Percentiles rank a stretch among this genome's conserved stretches.
These are phyloP conservation scores for Asterochloris erici DNA, from an alignment of 139 green algal species.

Conservation along the genomic window DNA sequence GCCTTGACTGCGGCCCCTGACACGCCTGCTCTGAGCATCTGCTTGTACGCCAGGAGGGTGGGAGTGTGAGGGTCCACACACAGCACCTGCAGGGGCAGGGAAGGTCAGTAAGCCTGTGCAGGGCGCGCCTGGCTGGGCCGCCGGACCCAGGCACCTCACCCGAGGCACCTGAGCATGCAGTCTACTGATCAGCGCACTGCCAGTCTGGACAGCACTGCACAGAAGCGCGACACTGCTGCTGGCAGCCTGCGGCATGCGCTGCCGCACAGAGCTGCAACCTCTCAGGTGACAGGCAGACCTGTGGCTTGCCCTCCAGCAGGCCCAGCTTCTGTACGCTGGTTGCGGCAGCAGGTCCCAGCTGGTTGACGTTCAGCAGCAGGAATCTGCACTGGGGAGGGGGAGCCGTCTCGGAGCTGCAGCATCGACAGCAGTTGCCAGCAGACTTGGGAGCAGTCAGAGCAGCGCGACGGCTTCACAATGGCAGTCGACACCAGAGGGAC, in stretches of 20 bases:
- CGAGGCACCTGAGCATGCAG: too few species aligned
- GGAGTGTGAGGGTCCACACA: conserved; percentile 53
- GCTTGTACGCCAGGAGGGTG: conserved; percentile 63
- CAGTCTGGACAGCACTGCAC: too few species aligned
- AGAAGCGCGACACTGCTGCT: too few species aligned
- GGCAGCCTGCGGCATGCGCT: too few species aligned
- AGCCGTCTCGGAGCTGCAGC: not conserved
- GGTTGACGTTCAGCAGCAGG: not conserved
- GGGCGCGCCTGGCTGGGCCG: too few species aligned
- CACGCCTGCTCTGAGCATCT: conserved; percentile 44
- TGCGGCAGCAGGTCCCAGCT: not conserved
- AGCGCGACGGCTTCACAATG: not conserved
- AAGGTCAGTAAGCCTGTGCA: too few species aligned
- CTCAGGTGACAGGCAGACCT: too few species aligned
- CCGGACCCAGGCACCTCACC: too few species aligned
- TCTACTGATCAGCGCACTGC: too few species aligned
- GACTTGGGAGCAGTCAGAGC: too few species aligned
- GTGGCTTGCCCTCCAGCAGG: not conserved
- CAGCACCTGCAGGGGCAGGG: conserved; percentile 27
- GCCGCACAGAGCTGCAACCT: too few species aligned
- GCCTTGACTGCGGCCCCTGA: conserved; percentile 61
- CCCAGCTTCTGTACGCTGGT: not conserved
- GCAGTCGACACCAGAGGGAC: not conserved
- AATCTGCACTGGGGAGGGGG: not conserved
- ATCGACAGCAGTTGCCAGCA: not conserved